Percentiles rank a stretch among this genome's conserved stretches.
Evolutionary conservation across 2,329 filamentous ascomycete species (phyloP).

Genomic region (Alternaria ethzedia): DNA sequence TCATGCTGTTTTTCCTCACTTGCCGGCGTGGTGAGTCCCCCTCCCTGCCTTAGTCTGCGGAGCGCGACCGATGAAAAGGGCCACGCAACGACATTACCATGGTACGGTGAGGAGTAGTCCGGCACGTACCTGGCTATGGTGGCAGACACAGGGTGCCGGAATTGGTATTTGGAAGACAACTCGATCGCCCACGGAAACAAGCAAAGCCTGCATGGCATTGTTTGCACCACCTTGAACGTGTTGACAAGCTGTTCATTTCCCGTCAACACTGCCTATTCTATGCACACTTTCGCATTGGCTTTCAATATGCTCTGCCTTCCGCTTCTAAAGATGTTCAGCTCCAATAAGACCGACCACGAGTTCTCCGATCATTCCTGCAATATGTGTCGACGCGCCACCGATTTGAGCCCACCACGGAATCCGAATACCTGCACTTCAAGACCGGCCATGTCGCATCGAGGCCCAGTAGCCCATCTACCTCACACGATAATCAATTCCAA

Average conservation of each 20-base stretch:
- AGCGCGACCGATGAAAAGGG: background rate
- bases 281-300: background rate
- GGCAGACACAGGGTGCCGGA: background rate
- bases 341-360: background rate
- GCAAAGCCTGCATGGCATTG: background rate
- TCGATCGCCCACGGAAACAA: background rate
- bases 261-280: background rate
- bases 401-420: background rate
- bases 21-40: background rate
- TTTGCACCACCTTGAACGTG: background rate
- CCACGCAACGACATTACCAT: background rate
- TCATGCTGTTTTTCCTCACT: background rate
- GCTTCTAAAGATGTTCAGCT: background rate
- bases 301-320: background rate
- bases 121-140: background rate
- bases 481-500: constrained; percentile 15
- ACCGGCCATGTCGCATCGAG: background rate
- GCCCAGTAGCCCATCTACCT: constrained; percentile 7
- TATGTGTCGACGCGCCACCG: background rate
- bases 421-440: constrained; percentile 2
- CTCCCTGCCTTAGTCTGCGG: background rate
- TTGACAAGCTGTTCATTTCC: background rate
- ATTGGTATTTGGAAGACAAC: background rate
- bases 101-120: background rate
- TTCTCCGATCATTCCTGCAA: background rate